Percentiles rank a stretch among this genome's conserved stretches.
These are phyloP conservation scores for Nothomitra cinnamomea DNA, from an alignment of 2,329 filamentous ascomycete genomes.

Conservation along the genomic window DNA sequence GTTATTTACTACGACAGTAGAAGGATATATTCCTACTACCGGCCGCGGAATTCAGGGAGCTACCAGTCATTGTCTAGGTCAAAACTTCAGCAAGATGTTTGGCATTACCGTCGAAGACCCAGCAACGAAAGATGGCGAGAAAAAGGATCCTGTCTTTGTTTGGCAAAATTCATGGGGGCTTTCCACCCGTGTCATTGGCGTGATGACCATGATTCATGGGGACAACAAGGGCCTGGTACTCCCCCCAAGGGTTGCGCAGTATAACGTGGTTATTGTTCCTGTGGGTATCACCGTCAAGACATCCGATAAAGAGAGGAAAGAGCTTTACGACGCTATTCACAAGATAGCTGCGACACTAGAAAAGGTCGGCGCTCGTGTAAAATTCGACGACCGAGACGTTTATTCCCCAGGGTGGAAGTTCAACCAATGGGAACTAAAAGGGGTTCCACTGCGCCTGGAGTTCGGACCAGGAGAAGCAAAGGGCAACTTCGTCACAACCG, in stretches of 20 bases:
- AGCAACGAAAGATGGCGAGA: slow-evolving; percentile 48
- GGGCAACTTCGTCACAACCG: slow-evolving; percentile 66
- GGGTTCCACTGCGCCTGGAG: slow-evolving; percentile 83
- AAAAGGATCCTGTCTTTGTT: slow-evolving; percentile 65
- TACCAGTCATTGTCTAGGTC: slow-evolving; percentile 84
- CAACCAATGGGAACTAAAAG: slow-evolving; percentile 96
- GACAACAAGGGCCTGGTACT: slow-evolving; percentile 92
- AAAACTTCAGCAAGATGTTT: slow-evolving; percentile 99
- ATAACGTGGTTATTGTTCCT: slow-evolving; percentile 74
- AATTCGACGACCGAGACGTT: slow-evolving; percentile 71
- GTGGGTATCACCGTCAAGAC: slow-evolving; percentile 87
- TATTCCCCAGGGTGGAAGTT: slow-evolving; percentile 96
- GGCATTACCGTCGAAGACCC: slow-evolving; percentile 95
- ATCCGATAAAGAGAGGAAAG: slow-evolving; percentile 57
- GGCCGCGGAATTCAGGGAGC: slow-evolving; percentile 93
- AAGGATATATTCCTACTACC: slow-evolving; percentile 91
- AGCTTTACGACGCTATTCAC: slow-evolving; percentile 60
- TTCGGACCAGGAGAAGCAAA: slow-evolving; percentile 90
- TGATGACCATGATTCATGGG: slow-evolving; percentile 97
- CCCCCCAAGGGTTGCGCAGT: slow-evolving; percentile 74
- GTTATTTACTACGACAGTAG: slow-evolving; percentile 90
- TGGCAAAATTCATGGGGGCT: slow-evolving; percentile 99
- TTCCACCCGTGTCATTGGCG: slow-evolving; percentile 89
- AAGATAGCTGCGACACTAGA: slow-evolving; percentile 52
- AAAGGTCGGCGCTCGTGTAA: slow-evolving; percentile 51